phyloP scores from a whole-genome alignment of 208 protist species.

The Phytomonas francai region DNA sequence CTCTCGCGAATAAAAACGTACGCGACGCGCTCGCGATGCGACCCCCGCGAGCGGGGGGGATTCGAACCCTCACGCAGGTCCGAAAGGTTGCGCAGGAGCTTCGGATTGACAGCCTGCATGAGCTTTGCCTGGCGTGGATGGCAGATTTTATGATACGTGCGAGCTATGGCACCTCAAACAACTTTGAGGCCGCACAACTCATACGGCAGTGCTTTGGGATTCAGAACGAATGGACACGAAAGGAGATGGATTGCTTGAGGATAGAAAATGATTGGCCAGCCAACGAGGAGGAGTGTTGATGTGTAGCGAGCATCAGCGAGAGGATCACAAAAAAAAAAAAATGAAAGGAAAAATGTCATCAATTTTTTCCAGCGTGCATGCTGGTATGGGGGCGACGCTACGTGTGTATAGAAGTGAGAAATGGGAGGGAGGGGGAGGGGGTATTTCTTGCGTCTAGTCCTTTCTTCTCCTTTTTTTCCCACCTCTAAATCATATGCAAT shows the following conservation, averaged over 20 bases:
- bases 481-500: neutral
- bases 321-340: neutral
- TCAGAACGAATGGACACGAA: constrained; percentile 49
- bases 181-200: constrained; percentile 61
- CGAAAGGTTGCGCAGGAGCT: constrained; percentile 36
- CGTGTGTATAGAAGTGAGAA: neutral
- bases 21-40: constrained; percentile 20
- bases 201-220: constrained; percentile 63
- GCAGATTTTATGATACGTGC: constrained; percentile 59
- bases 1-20: constrained; percentile 20
- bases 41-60: constrained; percentile 24
- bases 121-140: constrained; percentile 53
- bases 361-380: neutral
- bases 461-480: constrained; percentile 7
- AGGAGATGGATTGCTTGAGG: constrained; percentile 65
- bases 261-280: constrained; percentile 84
- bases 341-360: neutral
- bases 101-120: constrained; percentile 39
- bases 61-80: constrained; percentile 31
- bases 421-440: neutral
- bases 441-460: constrained; percentile 5
- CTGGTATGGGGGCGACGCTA: neutral
- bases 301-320: neutral
- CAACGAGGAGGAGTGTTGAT: constrained; percentile 41
- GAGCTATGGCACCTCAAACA: constrained; percentile 47